These are phyloP conservation scores for Drechslerella coelobrocha DNA, from an alignment of 2,329 filamentous ascomycete genomes.

Conservation along the genomic window DNA sequence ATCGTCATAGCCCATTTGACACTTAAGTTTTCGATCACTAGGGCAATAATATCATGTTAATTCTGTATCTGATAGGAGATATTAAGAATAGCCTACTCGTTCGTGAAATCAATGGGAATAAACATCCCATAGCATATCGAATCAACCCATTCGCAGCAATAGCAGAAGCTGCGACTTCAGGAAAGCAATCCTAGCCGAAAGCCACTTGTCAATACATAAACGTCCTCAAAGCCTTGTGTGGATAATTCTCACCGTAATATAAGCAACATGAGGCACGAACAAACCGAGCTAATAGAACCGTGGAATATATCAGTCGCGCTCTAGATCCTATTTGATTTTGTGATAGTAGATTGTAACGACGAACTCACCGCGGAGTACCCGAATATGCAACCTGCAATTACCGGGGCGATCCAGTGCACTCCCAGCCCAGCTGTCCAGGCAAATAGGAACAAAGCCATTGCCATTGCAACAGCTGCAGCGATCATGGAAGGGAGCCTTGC, in stretches of 20 bases:
- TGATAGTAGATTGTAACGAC: neutral
- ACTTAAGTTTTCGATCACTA: conserved; percentile 23
- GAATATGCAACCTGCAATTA: conserved; percentile 18
- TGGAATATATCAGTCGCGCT: neutral
- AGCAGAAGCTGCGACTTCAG: conserved; percentile 7
- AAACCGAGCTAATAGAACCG: conserved; percentile 10
- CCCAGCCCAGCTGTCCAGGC: conserved; percentile 31
- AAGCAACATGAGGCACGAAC: conserved; percentile 12
- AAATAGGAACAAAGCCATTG: conserved; percentile 16
- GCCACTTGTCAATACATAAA: neutral
- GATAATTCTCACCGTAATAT: conserved; percentile 15
- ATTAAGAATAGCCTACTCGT: conserved; percentile 8
- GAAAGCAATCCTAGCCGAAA: conserved; percentile 9
- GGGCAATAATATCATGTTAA: neutral
- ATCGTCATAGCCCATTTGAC: conserved; percentile 33
- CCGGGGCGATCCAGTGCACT: conserved; percentile 7
- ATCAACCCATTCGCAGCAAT: conserved; percentile 12
- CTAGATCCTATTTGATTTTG: neutral
- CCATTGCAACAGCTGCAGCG: conserved; percentile 10
- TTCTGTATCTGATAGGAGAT: neutral
- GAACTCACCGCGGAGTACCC: conserved; percentile 26
- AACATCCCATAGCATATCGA: conserved; percentile 17
- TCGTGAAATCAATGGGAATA: conserved; percentile 19
- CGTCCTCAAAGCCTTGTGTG: neutral
- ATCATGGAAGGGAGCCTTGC: conserved; percentile 24